phyloP scores from a whole-genome alignment of 2,329 filamentous ascomycete species.

The Cercospora sp. region DNA sequence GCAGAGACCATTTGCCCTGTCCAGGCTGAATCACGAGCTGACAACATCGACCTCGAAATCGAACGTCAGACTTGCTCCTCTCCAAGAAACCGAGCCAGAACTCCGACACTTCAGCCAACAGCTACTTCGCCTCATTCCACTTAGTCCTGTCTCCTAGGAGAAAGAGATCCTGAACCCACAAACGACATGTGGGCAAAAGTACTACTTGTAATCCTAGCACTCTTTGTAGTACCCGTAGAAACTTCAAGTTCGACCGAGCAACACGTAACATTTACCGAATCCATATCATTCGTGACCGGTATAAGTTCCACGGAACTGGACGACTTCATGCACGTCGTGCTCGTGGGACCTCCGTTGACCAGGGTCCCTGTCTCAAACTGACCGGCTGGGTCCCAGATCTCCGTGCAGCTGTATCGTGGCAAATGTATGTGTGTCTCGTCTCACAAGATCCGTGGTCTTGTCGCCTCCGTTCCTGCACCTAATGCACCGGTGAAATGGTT shows the following conservation, averaged over 20 bases:
- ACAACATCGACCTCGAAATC: background rate
- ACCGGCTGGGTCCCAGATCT: too few relatives aligned
- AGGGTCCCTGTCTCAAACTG: background rate
- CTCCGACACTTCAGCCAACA: background rate
- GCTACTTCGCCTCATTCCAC: background rate
- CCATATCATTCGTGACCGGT: background rate
- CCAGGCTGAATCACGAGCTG: background rate
- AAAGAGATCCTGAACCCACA: background rate
- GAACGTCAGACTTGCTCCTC: background rate
- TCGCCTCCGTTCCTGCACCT: background rate
- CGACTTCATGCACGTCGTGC: background rate
- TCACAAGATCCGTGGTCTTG: background rate
- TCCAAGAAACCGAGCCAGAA: background rate
- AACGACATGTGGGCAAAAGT: background rate
- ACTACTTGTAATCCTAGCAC: background rate
- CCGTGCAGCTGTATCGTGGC: background rate
- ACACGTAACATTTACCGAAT: background rate
- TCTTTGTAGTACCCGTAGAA: background rate
- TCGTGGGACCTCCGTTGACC: background rate
- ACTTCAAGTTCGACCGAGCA: background rate
- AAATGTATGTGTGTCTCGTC: background rate
- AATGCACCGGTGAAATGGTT: background rate
- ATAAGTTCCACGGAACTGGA: background rate
- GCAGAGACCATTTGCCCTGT: background rate
- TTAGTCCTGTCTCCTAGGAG: background rate